phyloP scores from a whole-genome alignment of 768 basidiomycete genomes.

The Leccinum imitatum region DNA sequence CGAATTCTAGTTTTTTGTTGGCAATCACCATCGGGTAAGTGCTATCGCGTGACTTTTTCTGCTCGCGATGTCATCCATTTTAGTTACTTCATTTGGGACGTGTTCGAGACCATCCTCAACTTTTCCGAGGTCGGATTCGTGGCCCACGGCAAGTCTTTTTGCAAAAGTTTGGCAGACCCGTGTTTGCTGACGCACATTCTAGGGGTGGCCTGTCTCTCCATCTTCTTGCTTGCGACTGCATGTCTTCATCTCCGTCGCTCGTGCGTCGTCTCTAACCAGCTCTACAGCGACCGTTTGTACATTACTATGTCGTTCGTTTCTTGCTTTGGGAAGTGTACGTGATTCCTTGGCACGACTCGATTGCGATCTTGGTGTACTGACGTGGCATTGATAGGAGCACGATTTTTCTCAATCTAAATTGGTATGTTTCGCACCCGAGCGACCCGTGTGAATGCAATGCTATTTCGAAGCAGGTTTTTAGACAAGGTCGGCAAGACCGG shows the following conservation, averaged over 20 bases:
- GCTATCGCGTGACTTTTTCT: conserved; percentile 13
- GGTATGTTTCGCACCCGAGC: conserved; percentile 43
- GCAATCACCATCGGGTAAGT: conserved; percentile 70
- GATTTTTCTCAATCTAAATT: conserved; percentile 85
- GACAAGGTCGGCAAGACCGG: conserved; percentile 78
- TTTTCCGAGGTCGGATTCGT: conserved; percentile 74
- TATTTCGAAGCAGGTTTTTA: conserved; percentile 51
- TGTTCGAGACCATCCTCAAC: conserved; percentile 65
- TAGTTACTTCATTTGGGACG: conserved; percentile 87
- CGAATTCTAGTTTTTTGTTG: conserved; percentile 51
- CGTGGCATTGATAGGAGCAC: conserved; percentile 54
- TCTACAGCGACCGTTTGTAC: conserved; percentile 65
- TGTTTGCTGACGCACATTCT: conserved; percentile 4
- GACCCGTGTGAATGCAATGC: not conserved
- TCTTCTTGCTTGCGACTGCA: conserved; percentile 73
- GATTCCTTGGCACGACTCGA: not conserved
- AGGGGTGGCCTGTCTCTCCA: conserved; percentile 62
- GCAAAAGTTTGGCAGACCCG: not conserved
- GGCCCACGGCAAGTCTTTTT: conserved; percentile 55
- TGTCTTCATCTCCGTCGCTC: conserved; percentile 27
- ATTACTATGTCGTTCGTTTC: conserved; percentile 77
- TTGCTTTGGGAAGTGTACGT: conserved; percentile 79
- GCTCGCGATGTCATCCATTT: not conserved
- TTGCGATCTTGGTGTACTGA: conserved; percentile 3
- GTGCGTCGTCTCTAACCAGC: conserved; percentile 4